Evolutionary conservation across 306 rosid genomes (phyloP), one percentile per base, ranked within the genome.

Genomic region (Betula pendula): DNA sequence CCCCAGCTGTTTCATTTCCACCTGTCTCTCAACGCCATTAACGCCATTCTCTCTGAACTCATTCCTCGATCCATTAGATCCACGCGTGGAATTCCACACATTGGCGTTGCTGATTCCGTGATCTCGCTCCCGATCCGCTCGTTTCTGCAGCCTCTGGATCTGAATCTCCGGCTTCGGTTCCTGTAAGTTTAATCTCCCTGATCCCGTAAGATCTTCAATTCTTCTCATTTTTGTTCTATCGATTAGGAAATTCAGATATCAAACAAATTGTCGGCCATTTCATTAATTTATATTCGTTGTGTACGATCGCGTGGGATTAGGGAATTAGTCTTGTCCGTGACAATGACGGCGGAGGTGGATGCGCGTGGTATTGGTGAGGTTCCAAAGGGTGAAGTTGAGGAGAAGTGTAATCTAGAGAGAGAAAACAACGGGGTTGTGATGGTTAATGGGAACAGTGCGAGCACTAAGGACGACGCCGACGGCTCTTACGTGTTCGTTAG

Each of bases 331-430:
- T 17, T 62, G 31, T 5, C 2, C 72, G 75, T 71, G 80, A 24
- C 74, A 76, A 90, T 88, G 92, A 87, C 88, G 80, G 86, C 83
- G 79, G 87, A 88, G 82, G 82, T 70, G 79, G 91, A 85, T 83
- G 87, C 72, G 77, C 72, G 44, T 52, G 83, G 78, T 5, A 43
- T 35, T 16, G 70, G 52, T 51, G 90, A 86, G 78, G 62, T 71
- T 72, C 53, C 78, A 49, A 67, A 72, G 33, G 66, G 52, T 52
- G 71, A 24, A 74, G 77, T 60, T n/a, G 60, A 48, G 20, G 58
- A 74, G 15, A 45, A 75, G 33, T 51, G 78, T 20, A 43, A 84
- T 90, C 75, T 71, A 72, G 14, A 77, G 77, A 68, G 79, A 52
- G 33, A 20, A 38, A 68, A 71, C 16, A 42, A 70, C 7, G 67